Evolutionary conservation across 306 rosid genomes (phyloP).

Genomic region (Cucurbita maxima): DNA sequence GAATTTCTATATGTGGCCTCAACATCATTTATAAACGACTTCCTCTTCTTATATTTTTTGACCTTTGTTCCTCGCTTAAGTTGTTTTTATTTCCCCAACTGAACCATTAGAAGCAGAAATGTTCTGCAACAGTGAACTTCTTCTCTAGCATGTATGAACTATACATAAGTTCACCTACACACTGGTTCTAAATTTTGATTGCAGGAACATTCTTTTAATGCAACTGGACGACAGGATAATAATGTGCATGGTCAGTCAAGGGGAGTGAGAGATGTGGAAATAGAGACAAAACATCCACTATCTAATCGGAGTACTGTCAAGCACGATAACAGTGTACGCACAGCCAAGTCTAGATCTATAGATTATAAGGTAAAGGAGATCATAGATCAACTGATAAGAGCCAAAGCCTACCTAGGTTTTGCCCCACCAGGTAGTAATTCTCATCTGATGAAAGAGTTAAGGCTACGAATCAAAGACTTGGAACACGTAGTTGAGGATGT

Average conservation of each 20-base stretch:
- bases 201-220: slow-evolving; percentile 27
- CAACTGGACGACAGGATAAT: slow-evolving; percentile 17
- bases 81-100: not conserved
- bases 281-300: slow-evolving; percentile 11
- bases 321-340: slow-evolving; percentile 17
- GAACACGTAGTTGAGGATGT: slow-evolving; percentile 57
- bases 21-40: not conserved
- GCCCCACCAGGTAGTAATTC: slow-evolving; percentile 56
- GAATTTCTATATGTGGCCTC: not conserved
- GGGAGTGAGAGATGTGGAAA: slow-evolving; percentile 14
- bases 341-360: slow-evolving; percentile 17
- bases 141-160: not conserved
- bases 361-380: slow-evolving; percentile 52
- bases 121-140: not conserved
- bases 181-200: slow-evolving; percentile 6
- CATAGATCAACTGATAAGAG: slow-evolving; percentile 78
- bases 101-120: not conserved
- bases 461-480: slow-evolving; percentile 57
- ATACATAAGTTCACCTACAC: not conserved
- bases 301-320: slow-evolving; percentile 13
- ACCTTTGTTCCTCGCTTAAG: not conserved
- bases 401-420: slow-evolving; percentile 58
- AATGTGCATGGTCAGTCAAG: slow-evolving; percentile 11
- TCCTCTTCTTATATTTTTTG: not conserved
- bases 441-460: slow-evolving; percentile 68